phyloP scores from a whole-genome alignment of 768 basidiomycete species.

The Myochromella boudieri region DNA sequence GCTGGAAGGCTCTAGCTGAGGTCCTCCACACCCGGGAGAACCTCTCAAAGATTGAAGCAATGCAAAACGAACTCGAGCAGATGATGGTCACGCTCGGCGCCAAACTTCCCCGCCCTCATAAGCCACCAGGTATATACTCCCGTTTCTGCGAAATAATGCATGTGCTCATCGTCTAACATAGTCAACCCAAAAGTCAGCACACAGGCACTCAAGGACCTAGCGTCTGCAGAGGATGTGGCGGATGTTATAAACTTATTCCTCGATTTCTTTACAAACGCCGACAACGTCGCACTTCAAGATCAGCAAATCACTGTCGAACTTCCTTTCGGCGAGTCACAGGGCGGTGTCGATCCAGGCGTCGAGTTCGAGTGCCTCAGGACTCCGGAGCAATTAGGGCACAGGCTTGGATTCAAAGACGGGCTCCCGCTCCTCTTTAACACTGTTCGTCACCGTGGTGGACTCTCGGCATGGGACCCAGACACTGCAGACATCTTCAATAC shows the following conservation, averaged over 20 bases:
- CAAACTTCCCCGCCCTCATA: no score
- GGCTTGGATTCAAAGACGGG: constrained; percentile 7
- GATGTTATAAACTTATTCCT: constrained; percentile 18
- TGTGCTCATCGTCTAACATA: no score
- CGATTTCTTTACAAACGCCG: constrained; percentile 15
- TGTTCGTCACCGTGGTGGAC: constrained; percentile 1
- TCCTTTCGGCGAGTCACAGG: not conserved
- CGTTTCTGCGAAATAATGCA: no score
- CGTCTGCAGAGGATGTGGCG: constrained; percentile 16
- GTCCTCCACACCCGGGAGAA: constrained; percentile 2
- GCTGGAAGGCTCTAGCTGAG: constrained; percentile 19
- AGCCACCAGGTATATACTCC: no score
- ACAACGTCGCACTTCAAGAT: constrained; percentile 3
- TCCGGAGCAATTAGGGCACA: not conserved
- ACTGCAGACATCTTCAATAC: not conserved
- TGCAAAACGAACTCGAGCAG: constrained; percentile 14
- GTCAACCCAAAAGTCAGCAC: not conserved
- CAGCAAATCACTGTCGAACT: not conserved
- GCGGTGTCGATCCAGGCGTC: constrained; percentile 19
- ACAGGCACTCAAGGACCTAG: constrained; percentile 10
- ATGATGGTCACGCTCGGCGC: constrained; percentile 19
- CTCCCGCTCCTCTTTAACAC: constrained; percentile 16
- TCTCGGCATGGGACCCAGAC: constrained; percentile 11
- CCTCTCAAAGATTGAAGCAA: constrained; percentile 11
- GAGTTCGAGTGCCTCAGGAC: constrained; percentile 18